Percentiles rank a stretch among this genome's conserved stretches.
phyloP scores from a whole-genome alignment of 441 rosid species.

The Gossypium davidsonii region DNA sequence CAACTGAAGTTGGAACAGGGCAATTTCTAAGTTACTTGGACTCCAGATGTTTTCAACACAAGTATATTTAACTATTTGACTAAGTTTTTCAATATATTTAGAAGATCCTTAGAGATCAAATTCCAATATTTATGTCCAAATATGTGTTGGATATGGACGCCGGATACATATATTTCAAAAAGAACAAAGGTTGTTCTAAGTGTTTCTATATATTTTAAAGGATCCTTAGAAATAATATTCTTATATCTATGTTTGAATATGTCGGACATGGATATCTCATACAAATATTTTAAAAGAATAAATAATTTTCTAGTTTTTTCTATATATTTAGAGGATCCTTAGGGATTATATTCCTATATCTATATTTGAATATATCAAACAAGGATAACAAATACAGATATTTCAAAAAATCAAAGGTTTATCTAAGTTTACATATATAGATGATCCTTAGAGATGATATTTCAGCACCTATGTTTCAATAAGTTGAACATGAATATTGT shows the following conservation, averaged over 20 bases:
- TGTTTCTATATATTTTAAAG: background rate
- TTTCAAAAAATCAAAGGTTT: background rate
- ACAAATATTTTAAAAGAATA: background rate
- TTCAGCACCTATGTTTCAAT: too few relatives aligned
- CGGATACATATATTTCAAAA: background rate
- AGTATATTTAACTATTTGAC: background rate
- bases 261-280: background rate
- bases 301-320: background rate
- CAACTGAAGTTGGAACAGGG: slow-evolving; percentile 1
- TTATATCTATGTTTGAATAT: background rate
- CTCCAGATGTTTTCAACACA: background rate
- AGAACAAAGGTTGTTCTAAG: background rate
- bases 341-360: background rate
- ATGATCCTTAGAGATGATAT: background rate
- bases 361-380: background rate
- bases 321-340: background rate
- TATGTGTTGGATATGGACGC: background rate
- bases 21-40: background rate
- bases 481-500: background rate
- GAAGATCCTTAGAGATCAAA: background rate
- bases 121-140: background rate
- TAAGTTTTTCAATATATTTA: background rate
- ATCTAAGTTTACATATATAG: too few relatives aligned
- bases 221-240: background rate
- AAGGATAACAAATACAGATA: background rate